Percentiles rank a stretch among this genome's conserved stretches.
These are phyloP conservation scores for Tolypocladium ophioglossoides DNA, from an alignment of 2,329 filamentous ascomycete genomes.

Conservation along the genomic window DNA sequence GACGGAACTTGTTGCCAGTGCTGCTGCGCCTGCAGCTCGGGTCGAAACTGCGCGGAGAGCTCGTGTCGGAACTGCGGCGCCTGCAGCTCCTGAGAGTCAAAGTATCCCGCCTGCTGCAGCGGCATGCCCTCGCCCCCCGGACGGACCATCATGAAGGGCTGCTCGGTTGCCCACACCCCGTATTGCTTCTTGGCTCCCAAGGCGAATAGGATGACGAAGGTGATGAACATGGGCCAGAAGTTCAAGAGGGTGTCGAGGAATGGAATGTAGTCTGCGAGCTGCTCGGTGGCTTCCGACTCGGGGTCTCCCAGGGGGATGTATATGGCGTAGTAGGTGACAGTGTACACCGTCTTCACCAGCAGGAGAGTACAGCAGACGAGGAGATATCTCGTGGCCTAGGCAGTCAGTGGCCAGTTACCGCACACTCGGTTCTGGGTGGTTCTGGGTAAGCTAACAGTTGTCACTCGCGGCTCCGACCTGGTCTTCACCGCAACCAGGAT, in stretches of 20 bases:
- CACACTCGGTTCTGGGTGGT: neutral
- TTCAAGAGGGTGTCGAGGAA: conserved; percentile 14
- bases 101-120: conserved; percentile 9
- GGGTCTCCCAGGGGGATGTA: conserved; percentile 3
- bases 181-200: conserved; percentile 14
- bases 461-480: conserved; percentile 5
- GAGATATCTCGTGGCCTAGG: conserved; percentile 12
- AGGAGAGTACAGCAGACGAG: conserved; percentile 12
- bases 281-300: neutral
- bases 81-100: neutral
- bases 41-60: neutral
- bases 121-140: neutral
- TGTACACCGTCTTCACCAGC: conserved; percentile 13
- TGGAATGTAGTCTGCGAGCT: conserved; percentile 3
- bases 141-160: conserved; percentile 4
- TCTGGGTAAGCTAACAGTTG: conserved; percentile 8
- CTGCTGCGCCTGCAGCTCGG: neutral
- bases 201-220: conserved; percentile 14
- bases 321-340: conserved; percentile 8
- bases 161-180: conserved; percentile 16
- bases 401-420: too few species aligned
- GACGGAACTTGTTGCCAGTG: neutral
- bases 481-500: conserved; percentile 11
- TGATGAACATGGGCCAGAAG: conserved; percentile 13
- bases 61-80: neutral